A percentile compares a stretch with the other conserved stretches of the same genome.
These are phyloP conservation scores for Hygrophorus russula DNA, from an alignment of 768 basidiomycete species.

Conservation along the genomic window DNA sequence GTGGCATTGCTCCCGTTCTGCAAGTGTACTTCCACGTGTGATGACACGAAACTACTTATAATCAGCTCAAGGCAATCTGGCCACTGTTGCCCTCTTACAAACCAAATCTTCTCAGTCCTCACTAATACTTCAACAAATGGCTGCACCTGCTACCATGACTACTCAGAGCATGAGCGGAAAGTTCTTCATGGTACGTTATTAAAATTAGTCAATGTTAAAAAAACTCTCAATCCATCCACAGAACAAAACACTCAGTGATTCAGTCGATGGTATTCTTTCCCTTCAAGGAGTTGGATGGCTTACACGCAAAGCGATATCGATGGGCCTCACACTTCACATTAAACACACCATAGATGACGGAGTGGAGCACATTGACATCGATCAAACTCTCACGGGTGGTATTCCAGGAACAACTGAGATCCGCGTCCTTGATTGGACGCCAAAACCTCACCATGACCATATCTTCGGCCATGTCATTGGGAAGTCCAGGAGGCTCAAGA, in stretches of 20 bases:
- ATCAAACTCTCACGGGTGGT: conserved; percentile 55
- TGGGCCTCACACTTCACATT: conserved; percentile 46
- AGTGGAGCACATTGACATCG: conserved; percentile 56
- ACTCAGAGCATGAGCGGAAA: conserved; percentile 51
- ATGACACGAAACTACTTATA: no score
- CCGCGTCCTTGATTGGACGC: conserved; percentile 45
- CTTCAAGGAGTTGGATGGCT: conserved; percentile 70
- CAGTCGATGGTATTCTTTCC: conserved; percentile 48
- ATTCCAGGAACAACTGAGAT: conserved; percentile 46
- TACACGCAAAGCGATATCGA: conserved; percentile 48
- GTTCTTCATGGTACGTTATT: conserved; percentile 42
- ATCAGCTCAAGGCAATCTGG: background rate
- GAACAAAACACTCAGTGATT: conserved; percentile 62
- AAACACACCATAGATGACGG: conserved; percentile 56
- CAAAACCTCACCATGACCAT: conserved; percentile 41
- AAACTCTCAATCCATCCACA: conserved; percentile 14
- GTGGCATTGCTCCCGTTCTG: no score
- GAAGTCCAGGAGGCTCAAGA: conserved; percentile 39
- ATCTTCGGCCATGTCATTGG: conserved; percentile 51
- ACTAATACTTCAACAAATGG: conserved; percentile 32
- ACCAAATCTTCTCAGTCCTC: background rate
- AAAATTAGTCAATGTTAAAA: background rate
- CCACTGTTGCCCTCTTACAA: background rate
- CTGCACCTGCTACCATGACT: conserved; percentile 48
- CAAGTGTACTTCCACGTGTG: no score